Evolutionary conservation across 2,329 filamentous ascomycete species (phyloP).

Genomic region (Penicillium olsonii): DNA sequence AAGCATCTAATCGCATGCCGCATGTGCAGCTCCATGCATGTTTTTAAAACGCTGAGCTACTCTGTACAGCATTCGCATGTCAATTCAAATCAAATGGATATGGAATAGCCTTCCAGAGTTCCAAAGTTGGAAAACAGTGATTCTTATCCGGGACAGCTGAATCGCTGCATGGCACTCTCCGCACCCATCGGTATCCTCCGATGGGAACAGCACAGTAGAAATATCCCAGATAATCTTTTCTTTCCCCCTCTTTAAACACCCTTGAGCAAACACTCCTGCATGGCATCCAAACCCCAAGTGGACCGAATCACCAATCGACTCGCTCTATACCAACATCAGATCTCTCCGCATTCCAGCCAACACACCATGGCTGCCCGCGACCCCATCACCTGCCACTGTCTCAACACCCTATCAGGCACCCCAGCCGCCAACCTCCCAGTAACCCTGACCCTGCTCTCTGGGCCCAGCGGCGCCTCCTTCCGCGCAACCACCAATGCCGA

Average conservation of each 20-base stretch:
- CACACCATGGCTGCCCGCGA: conserved; percentile 40
- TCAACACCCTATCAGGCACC: conserved; percentile 51
- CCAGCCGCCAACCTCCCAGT: conserved; percentile 51
- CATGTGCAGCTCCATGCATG: not conserved
- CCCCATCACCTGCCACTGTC: conserved; percentile 53
- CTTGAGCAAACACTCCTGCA: conserved; percentile 13
- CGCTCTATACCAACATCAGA: conserved; percentile 36
- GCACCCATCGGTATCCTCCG: conserved; percentile 39
- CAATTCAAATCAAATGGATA: no score
- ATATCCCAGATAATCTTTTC: conserved; percentile 1
- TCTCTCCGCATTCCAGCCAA: conserved; percentile 15
- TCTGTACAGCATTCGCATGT: not conserved
- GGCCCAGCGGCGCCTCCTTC: conserved; percentile 36
- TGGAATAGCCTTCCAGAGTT: no score
- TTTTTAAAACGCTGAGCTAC: not conserved
- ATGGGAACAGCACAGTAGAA: conserved; percentile 28
- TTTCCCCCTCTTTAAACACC: not conserved
- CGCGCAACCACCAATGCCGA: conserved; percentile 47
- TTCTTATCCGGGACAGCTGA: conserved; percentile 4
- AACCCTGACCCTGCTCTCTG: conserved; percentile 60
- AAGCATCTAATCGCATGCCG: no score
- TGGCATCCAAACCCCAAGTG: conserved; percentile 21
- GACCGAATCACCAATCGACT: conserved; percentile 35
- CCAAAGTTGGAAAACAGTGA: no score
- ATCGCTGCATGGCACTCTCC: conserved; percentile 28